Evolutionary conservation across 2,329 filamentous ascomycete species (phyloP), one percentile per base, ranked within the genome.

Genomic region (Coniochaeta ligniaria): DNA sequence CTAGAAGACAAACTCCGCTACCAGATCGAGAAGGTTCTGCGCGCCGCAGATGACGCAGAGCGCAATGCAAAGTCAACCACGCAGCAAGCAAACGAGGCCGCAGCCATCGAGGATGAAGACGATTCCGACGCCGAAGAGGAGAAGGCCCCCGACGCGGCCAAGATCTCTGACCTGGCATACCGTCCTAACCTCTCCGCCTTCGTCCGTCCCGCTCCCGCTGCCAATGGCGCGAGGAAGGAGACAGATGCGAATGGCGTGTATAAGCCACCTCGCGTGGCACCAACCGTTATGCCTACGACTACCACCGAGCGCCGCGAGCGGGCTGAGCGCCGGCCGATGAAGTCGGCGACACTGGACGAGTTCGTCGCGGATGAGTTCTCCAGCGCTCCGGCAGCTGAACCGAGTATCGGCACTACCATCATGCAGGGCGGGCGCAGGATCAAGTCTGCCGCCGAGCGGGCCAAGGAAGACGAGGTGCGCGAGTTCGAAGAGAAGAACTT

Each of bases 401-500:
- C 94, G 60, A 96, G 90, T 66, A 96, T 99, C 68, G 96, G 95
- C 62, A 95, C 90, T 60, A 96, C 91, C 20, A 96, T 97, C 67
- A 80, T 88, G 5, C 81, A 86, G 57, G 88, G 90, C 57, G 95
- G 95, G 36, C 85, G 94, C 64, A 86, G 86, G 72, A 85, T 86
- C 69, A 95, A 93, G 80, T 91, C 90, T 6, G 84, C 87, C 16
- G 81, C 85, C 36, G 89, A 97, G 71, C 84, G 90, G 60, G 86
- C 86, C 64, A 85, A 86, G 45, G 93, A 98, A 73, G 83, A 83
- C 1, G 93, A 96, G 76, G 82, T 90, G 60, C 83, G 83, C 62
- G 85, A 90, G 56, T 99, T 97, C 76, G 95, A 99, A 78, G 95
- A 99, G 76, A 83, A 81, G 66, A 96, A 99, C 77, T 94, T 97